These are phyloP conservation scores for Pigoraptor vietnamica DNA, from an alignment of 78 protist species.

Conservation along the genomic window DNA sequence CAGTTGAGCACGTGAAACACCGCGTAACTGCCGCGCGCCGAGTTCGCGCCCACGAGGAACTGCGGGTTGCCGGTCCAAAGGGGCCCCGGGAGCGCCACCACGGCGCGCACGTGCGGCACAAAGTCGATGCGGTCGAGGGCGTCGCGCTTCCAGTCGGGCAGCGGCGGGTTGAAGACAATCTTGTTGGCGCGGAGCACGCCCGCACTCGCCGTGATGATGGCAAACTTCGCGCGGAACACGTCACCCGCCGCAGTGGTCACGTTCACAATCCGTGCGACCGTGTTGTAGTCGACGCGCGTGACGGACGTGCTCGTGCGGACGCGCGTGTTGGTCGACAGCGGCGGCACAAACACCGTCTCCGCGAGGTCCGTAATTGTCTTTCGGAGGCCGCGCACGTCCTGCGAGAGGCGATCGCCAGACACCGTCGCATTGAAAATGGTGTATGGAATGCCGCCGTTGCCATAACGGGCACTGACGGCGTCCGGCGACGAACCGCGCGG, in stretches of 20 bases:
- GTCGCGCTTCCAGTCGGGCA: not conserved
- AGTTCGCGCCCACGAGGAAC: not conserved
- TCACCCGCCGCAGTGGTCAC: not conserved
- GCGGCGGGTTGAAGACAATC: not conserved
- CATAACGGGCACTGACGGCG: not conserved
- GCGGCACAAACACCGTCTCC: not conserved
- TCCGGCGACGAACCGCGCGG: not conserved
- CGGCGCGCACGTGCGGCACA: not conserved
- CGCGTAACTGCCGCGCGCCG: not conserved
- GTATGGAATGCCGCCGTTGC: not conserved
- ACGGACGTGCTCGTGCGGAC: not conserved
- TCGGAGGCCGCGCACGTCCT: not conserved
- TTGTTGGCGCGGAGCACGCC: not conserved
- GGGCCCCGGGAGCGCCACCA: not conserved
- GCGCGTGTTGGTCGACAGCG: too few relatives aligned
- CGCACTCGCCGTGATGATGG: not conserved
- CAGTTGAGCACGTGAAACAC: not conserved
- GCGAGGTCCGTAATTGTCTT: not conserved
- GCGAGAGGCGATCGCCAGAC: not conserved
- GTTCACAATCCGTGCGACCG: not conserved
- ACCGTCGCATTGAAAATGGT: not conserved
- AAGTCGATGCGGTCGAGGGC: not conserved
- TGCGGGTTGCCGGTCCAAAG: not conserved
- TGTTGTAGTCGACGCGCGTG: not conserved
- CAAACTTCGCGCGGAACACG: not conserved